Base-by-base conservation (phyloP, 2,329 filamentous ascomycete species). In the Trichoderma guizhouense region DNA sequence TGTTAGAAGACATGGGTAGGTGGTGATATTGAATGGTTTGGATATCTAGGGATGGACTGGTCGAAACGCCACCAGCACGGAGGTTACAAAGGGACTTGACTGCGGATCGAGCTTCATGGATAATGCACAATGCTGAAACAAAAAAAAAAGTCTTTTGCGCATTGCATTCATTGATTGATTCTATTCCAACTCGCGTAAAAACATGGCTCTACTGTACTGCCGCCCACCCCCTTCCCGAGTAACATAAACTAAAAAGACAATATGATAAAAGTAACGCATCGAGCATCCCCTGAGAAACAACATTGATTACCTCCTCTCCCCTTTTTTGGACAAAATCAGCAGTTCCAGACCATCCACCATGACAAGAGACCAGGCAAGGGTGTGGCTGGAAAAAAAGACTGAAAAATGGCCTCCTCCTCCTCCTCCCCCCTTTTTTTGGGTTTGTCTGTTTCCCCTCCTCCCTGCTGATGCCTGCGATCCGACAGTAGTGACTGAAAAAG, bases 111-210 rank as follows among this genome's bases (percentile, higher is more conserved):
- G 34, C 15, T 51, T n/a, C 15, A 69, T 39, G 36, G 21, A 30
- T 32, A 32, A 24, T 68, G 65, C 18, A 58, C 18, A 60, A 65
- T 28, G 47, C 63, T 39, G 36, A 12, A 21, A 21, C 11, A 12
- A 51, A 53, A 24, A 51, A 21, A 24, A 53, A 14, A 15, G 12
- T 69, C n/a, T 61, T 71, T 71, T 62, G 39, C 24, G 15, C 30
- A 53, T 64, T 62, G 69, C 61, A 53, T 60, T 66, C 63, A 64
- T 69, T 72, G 55, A 64, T 69, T 72, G 55, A 39, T 64, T 69
- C 71, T 72, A 72, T 69, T 69, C 65, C 65, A 72, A 72, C 58
- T 53, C 66, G 15, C 26, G 9, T 34, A 58, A 32, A 55, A 51
- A 32, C 58, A 61, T 53, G 9, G 53, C 57, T 69, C 57, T 62